phyloP scores from a whole-genome alignment of 2,329 filamentous ascomycete genomes.

The Curvularia spicifera region DNA sequence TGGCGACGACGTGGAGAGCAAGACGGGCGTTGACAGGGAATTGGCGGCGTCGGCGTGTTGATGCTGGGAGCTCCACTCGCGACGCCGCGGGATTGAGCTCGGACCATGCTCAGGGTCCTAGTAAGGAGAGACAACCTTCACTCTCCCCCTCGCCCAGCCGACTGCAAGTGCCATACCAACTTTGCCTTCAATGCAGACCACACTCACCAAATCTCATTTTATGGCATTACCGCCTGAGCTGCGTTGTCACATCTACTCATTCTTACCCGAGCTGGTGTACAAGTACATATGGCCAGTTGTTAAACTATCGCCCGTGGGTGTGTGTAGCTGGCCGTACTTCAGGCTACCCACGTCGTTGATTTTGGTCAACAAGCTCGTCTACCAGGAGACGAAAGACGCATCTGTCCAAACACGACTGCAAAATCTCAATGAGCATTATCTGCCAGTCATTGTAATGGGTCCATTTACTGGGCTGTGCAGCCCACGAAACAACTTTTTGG shows the following conservation, averaged over 20 bases:
- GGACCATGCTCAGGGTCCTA: slow-evolving; percentile 12
- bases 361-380: background rate
- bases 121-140: background rate
- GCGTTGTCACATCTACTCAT: slow-evolving; percentile 1
- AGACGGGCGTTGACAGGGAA: slow-evolving; percentile 12
- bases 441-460: background rate
- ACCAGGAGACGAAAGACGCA: background rate
- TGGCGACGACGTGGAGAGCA: slow-evolving; percentile 49
- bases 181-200: background rate
- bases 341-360: background rate
- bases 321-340: background rate
- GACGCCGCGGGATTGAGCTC: slow-evolving; percentile 23
- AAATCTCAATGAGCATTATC: background rate
- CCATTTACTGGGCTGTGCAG: background rate
- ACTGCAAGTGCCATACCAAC: background rate
- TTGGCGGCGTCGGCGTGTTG: slow-evolving; percentile 15
- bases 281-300: background rate
- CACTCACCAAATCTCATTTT: background rate
- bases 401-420: background rate
- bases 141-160: background rate
- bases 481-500: background rate
- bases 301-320: background rate
- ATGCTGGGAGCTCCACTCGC: slow-evolving; percentile 18
- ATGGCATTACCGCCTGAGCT: slow-evolving; percentile 1
- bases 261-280: background rate